These are phyloP conservation scores for Populus euphratica DNA, from an alignment of 345 rosid species.

Conservation along the genomic window DNA sequence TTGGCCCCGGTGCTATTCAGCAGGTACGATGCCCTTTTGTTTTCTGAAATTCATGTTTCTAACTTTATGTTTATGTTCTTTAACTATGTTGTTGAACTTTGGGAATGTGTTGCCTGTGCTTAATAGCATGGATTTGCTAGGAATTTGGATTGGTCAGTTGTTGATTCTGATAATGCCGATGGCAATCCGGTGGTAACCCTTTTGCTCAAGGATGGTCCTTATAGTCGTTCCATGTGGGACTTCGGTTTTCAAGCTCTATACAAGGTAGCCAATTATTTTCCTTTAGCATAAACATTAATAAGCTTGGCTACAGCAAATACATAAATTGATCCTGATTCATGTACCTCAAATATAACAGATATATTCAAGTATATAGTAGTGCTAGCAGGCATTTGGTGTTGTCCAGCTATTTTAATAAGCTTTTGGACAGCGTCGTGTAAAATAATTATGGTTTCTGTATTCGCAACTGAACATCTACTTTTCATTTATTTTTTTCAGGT, in stretches of 20 bases:
- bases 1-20: slow-evolving; percentile 85
- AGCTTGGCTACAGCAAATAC: background rate
- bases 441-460: slow-evolving; percentile 15
- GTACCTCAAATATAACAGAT: no score
- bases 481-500: slow-evolving; percentile 41
- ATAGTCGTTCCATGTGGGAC: slow-evolving; percentile 94
- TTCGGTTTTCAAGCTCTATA: slow-evolving; percentile 73
- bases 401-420: background rate
- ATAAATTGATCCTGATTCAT: no score
- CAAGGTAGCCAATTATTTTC: slow-evolving; percentile 42
- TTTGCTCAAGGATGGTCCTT: slow-evolving; percentile 77
- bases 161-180: slow-evolving; percentile 54
- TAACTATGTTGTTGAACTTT: slow-evolving; percentile 14
- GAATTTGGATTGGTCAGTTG: slow-evolving; percentile 86
- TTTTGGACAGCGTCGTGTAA: background rate
- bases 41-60: background rate
- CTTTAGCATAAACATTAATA: background rate
- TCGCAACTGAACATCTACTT: background rate
- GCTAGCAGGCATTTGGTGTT: background rate
- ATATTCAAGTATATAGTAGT: no score
- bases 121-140: slow-evolving; percentile 92
- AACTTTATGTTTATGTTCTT: background rate
- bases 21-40: slow-evolving; percentile 47
- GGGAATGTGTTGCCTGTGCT: slow-evolving; percentile 1
- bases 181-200: slow-evolving; percentile 68